phyloP scores from a whole-genome alignment of 139 green algal species.

The Chlorella sp. region DNA sequence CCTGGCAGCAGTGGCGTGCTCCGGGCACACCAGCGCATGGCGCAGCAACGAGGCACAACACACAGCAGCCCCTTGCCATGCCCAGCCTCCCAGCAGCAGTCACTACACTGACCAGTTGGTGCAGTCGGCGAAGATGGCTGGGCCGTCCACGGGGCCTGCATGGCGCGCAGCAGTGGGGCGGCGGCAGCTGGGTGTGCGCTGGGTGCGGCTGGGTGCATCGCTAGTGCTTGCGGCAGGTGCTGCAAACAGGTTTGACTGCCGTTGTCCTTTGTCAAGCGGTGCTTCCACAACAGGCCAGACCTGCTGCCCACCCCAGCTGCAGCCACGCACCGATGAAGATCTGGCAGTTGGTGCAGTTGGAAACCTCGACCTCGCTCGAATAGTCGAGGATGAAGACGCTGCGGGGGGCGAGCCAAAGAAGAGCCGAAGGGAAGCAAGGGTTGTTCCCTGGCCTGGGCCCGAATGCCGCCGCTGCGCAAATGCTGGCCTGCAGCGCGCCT shows the following conservation, averaged over 20 bases:
- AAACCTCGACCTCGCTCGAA: constrained; percentile 57
- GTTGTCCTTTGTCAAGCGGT: too few species aligned
- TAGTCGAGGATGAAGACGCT: constrained; percentile 68
- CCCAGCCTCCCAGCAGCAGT: too few species aligned
- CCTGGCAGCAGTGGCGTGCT: too few species aligned
- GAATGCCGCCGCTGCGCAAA: too few species aligned
- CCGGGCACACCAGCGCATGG: too few species aligned
- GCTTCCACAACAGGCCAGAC: too few species aligned
- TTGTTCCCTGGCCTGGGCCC: not conserved
- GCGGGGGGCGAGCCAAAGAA: constrained; percentile 9
- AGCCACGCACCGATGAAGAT: constrained; percentile 61
- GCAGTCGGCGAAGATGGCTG: constrained; percentile 52
- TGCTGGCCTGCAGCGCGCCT: not conserved
- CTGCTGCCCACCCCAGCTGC: not conserved
- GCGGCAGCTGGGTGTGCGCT: not conserved
- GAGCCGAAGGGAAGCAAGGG: too few species aligned
- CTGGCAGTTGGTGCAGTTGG: constrained; percentile 55
- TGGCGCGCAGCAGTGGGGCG: not conserved
- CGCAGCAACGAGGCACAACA: too few species aligned
- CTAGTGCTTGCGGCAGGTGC: too few species aligned
- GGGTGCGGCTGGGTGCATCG: not conserved
- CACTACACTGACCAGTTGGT: constrained; percentile 9
- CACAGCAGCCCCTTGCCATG: too few species aligned
- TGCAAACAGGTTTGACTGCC: too few species aligned
- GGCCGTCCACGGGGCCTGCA: constrained; percentile 64